Percentiles rank a stretch among this genome's conserved stretches.
phyloP scores from a whole-genome alignment of 805 yeast species.

The Starmerella vaccinii region DNA sequence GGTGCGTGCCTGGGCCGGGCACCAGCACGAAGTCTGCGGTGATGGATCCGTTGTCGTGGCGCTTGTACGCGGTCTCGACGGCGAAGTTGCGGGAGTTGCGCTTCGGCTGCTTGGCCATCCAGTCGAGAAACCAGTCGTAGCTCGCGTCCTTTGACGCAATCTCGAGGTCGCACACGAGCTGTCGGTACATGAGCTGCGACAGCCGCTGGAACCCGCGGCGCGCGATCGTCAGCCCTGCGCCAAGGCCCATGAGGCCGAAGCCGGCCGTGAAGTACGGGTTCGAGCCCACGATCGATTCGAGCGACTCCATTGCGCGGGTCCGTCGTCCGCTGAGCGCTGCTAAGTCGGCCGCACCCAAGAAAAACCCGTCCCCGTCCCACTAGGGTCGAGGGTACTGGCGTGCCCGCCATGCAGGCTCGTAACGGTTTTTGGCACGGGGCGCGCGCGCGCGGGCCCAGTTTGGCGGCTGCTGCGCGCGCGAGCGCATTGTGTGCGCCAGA shows the following conservation, averaged over 20 bases:
- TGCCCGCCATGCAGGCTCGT: not conserved
- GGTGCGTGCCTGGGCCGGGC: constrained; percentile 95
- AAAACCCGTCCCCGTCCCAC: not conserved
- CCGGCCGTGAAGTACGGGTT: constrained; percentile 99
- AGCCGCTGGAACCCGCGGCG: constrained; percentile 56
- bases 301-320: constrained; percentile 11
- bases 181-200: constrained; percentile 63
- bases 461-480: no score
- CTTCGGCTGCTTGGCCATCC: constrained; percentile 82
- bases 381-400: not conserved
- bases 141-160: constrained; percentile 89
- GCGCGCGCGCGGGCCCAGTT: no score
- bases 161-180: constrained; percentile 81
- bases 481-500: no score
- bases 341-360: not conserved
- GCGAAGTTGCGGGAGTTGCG: constrained; percentile 73
- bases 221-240: constrained; percentile 75
- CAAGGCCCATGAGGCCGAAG: constrained; percentile 91
- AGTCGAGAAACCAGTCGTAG: constrained; percentile 86
- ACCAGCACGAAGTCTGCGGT: constrained; percentile 80
- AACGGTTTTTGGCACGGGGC: not conserved
- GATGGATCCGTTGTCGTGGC: constrained; percentile 88
- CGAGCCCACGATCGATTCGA: constrained; percentile 33
- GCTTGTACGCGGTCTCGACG: constrained; percentile 76
- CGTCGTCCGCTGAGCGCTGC: not conserved